A percentile compares a stretch with the other conserved stretches of the same genome.
Evolutionary conservation across 305 asterid species (phyloP).

Genomic region (Lippia alba): DNA sequence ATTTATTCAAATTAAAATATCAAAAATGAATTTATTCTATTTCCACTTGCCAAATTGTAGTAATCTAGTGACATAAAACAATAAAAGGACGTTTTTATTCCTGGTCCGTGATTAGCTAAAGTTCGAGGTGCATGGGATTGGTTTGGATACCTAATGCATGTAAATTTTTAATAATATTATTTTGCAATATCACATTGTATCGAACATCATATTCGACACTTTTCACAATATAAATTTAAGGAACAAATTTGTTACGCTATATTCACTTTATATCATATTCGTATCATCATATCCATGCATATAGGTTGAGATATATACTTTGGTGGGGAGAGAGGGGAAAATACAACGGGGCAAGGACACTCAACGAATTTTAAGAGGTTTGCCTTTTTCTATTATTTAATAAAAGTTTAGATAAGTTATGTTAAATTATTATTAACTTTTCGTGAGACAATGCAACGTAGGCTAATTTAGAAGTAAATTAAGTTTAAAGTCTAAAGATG

Average conservation of each 20-base stretch:
- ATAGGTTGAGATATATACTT: too few species aligned
- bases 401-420: neutral
- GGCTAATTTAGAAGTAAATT: slow-evolving; percentile 20
- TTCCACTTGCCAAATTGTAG: slow-evolving; percentile 35
- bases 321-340: slow-evolving; percentile 8
- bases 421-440: slow-evolving; percentile 17
- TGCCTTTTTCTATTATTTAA: slow-evolving; percentile 14
- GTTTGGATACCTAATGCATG: too few species aligned
- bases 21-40: too few species aligned
- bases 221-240: too few species aligned
- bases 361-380: slow-evolving; percentile 34
- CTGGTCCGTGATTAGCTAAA: neutral
- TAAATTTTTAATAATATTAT: too few species aligned
- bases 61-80: neutral
- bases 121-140: too few species aligned
- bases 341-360: slow-evolving; percentile 24
- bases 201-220: too few species aligned
- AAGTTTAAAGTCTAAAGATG: neutral
- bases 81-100: neutral
- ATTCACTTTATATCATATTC: too few species aligned
- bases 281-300: too few species aligned
- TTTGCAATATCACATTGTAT: too few species aligned
- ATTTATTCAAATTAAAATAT: too few species aligned
- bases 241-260: too few species aligned
- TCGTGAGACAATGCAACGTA: slow-evolving; percentile 16